Percentiles rank a stretch among this genome's conserved stretches.
phyloP scores from a whole-genome alignment of 306 rosid species.

The Lathyrus sativus region DNA sequence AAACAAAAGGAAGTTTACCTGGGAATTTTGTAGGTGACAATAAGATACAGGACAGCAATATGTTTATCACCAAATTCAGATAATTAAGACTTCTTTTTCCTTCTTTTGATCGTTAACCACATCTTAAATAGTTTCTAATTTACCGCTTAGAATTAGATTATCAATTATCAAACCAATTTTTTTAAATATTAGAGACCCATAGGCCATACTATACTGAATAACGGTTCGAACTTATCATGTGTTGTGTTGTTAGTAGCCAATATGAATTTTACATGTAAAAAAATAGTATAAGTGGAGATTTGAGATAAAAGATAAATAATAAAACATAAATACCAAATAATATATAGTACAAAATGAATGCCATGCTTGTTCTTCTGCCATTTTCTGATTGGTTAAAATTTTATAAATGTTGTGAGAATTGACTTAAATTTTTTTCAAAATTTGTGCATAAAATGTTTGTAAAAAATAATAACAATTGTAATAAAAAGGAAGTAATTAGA shows the following conservation, averaged over 20 bases:
- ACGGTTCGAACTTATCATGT: slow-evolving; percentile 21
- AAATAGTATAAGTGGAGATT: slow-evolving; percentile 17
- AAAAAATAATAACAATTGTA: not conserved
- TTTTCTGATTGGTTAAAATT: not conserved
- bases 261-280: slow-evolving; percentile 28
- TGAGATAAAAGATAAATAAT: slow-evolving; percentile 9
- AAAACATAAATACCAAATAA: not conserved
- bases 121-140: slow-evolving; percentile 25
- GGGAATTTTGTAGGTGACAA: slow-evolving; percentile 18
- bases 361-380: not conserved
- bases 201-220: slow-evolving; percentile 22
- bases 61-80: slow-evolving; percentile 11
- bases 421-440: not conserved
- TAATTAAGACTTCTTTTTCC: not conserved
- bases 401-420: not conserved
- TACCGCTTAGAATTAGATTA: slow-evolving; percentile 25
- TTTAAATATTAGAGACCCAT: slow-evolving; percentile 19
- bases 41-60: slow-evolving; percentile 9
- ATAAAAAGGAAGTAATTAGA: slow-evolving; percentile 23
- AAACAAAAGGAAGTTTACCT: slow-evolving; percentile 31
- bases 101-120: slow-evolving; percentile 18
- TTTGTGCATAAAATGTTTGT: not conserved
- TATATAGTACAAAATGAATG: not conserved
- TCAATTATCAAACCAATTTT: slow-evolving; percentile 15
- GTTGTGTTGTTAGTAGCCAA: slow-evolving; percentile 15